Evolutionary conservation across 306 rosid species (phyloP).

Genomic region (Mimosa bimucronata): DNA sequence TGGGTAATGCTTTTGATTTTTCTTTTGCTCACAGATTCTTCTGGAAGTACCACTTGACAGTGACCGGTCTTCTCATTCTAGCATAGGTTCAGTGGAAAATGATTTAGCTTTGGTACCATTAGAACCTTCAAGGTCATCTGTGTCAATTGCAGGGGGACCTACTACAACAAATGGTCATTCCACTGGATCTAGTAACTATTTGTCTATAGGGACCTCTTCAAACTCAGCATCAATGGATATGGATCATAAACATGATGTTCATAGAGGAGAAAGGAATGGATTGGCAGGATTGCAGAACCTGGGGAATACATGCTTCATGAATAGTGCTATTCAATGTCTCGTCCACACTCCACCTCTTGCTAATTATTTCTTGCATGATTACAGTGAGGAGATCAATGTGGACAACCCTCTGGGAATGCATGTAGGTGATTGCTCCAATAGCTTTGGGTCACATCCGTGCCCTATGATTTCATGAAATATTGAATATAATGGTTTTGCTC

Average conservation of each 20-base stretch:
- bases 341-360: constrained; percentile 91
- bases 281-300: constrained; percentile 97
- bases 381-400: constrained; percentile 81
- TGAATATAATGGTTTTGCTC: constrained; percentile 23
- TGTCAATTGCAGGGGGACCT: constrained; percentile 95
- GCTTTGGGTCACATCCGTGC: constrained; percentile 19
- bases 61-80: constrained; percentile 43
- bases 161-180: constrained; percentile 86
- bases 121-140: constrained; percentile 84
- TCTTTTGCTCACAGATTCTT: constrained; percentile 72
- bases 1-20: constrained; percentile 37
- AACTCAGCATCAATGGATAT: constrained; percentile 61
- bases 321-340: constrained; percentile 90
- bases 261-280: constrained; percentile 76
- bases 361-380: constrained; percentile 91
- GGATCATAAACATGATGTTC: constrained; percentile 62
- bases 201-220: constrained; percentile 61
- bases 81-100: constrained; percentile 79
- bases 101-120: constrained; percentile 86
- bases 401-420: constrained; percentile 98
- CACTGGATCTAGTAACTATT: constrained; percentile 52
- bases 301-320: constrained; percentile 99
- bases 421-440: constrained; percentile 57
- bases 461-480: constrained; percentile 20
- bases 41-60: constrained; percentile 64